phyloP scores from a whole-genome alignment of 139 green algal species.

The Volvox reticuliferus region DNA sequence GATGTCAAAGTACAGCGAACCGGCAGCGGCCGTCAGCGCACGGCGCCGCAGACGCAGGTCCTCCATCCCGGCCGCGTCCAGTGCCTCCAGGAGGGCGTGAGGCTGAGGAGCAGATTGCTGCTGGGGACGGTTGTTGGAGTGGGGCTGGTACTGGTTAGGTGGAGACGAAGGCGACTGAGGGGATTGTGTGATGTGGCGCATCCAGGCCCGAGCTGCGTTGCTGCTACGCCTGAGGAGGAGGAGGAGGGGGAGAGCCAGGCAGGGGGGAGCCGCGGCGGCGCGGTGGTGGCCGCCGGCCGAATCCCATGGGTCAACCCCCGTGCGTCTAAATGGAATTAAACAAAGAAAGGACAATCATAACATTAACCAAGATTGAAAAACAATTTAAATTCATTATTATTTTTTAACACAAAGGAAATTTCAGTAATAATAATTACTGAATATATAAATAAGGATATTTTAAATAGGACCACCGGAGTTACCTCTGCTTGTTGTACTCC shows the following conservation, averaged over 20 bases:
- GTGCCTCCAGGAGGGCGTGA: background rate
- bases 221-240: conserved; percentile 8
- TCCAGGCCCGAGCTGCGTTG: conserved; percentile 3
- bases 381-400: too few relatives aligned
- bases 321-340: too few relatives aligned
- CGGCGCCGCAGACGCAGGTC: conserved; percentile 33
- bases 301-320: too few relatives aligned
- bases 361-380: too few relatives aligned
- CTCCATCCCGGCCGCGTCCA: conserved; percentile 15
- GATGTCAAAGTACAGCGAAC: conserved; percentile 32
- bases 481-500: conserved; percentile 43
- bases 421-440: background rate
- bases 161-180: background rate
- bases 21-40: conserved; percentile 18
- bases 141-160: background rate
- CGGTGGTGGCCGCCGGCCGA: too few relatives aligned
- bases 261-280: too few relatives aligned
- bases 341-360: too few relatives aligned
- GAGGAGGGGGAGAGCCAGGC: background rate
- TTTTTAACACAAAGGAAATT: too few relatives aligned
- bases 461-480: too few relatives aligned
- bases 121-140: background rate
- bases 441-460: background rate
- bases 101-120: too few relatives aligned
- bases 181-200: background rate